Conservation (phyloP, 441 rosid genomes). For the Lepidium campestre region DNA sequence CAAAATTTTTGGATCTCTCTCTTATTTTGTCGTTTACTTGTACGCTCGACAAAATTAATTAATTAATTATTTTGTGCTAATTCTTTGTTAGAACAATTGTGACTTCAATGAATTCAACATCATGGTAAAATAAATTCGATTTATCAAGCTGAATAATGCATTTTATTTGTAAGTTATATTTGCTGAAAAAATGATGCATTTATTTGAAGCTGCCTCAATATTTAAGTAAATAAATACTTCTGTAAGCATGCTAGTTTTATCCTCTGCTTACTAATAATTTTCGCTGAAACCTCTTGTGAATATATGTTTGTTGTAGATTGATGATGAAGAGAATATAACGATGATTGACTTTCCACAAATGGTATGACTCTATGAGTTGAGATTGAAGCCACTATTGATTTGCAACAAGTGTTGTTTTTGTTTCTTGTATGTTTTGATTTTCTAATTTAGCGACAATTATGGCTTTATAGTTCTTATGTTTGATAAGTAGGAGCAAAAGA, state of each 20-base stretch:
- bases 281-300: neutral
- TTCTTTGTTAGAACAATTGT: too few species aligned
- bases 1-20: too few species aligned
- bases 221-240: neutral
- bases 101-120: slow-evolving; percentile 95
- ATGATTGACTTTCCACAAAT: slow-evolving; percentile 97
- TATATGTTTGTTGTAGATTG: slow-evolving; percentile 46
- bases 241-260: neutral
- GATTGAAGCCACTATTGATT: slow-evolving; percentile 1
- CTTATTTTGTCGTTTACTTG: too few species aligned
- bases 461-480: neutral
- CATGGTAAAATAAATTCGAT: slow-evolving; percentile 49
- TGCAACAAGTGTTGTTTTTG: neutral
- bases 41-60: too few species aligned
- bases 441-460: neutral
- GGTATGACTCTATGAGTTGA: neutral
- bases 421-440: neutral
- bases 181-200: neutral
- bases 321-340: slow-evolving; percentile 81
- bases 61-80: too few species aligned
- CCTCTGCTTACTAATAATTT: neutral
- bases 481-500: slow-evolving; percentile 9
- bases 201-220: neutral
- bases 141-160: neutral
- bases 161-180: neutral